Base-by-base conservation (phyloP, 2,329 filamentous ascomycete species). In the Tolypocladium pustulatum region DNA sequence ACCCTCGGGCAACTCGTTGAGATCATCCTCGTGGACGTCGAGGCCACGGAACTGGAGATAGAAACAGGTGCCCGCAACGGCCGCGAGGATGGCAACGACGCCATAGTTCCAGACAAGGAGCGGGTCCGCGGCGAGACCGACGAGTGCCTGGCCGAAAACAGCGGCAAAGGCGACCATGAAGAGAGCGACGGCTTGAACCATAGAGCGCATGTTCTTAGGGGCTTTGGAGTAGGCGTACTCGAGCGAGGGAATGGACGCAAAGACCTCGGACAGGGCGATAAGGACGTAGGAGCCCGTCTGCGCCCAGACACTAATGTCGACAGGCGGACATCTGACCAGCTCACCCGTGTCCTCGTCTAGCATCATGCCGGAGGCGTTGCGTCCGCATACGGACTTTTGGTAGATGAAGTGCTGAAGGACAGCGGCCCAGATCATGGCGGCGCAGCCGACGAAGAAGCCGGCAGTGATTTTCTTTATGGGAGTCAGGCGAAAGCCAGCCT, bases 161-260 rank as follows among this genome's bases (percentile, higher is more conserved):
- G 85, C 78, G 1, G 85, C 84, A 64, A 91, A 78, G 59, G 87
- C 87, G 36, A 78, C 85, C 79, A 84, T 90, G 75, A 88, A 86
- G 40, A 90, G 78, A 67, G 85, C 85, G 65, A 91, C 77, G 27
- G 83, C 81, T 71, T 81, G 79, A 65, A 92, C 87, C n/a, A 91
- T 78, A 1, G 85, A 88, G 63, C 87, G 85, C 89, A 92, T 92
- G 76, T 90, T 91, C 67, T 81, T 83, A 32, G 89, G 89, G 0
- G 88, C 87, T 73, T 90, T 90, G 69, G 85, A 86, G 75, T 85
- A 91, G 37, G 89, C 89, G 63, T 90, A 90, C 69, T 91, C 88
- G 62, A 88, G 82, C 1, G 84, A 85, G n/a, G 80, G 80, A 59
- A 81, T 78, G 65, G 80, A 80, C 62, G 78, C 76, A 64, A 82